Conservation (phyloP, 768 basidiomycete species). For the Tylopilus rubrobrunneus region DNA sequence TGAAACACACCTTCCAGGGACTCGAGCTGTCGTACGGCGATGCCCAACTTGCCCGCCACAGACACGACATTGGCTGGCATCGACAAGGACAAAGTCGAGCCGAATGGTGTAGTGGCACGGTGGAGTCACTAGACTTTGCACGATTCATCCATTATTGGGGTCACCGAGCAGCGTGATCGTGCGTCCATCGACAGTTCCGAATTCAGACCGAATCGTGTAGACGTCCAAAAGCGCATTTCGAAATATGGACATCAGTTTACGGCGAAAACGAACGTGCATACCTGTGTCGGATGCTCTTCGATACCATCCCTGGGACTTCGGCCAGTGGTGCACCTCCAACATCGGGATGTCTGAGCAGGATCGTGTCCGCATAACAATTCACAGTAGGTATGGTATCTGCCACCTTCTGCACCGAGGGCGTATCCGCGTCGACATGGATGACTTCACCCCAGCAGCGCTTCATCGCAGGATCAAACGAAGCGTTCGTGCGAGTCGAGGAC, state of each 20-base stretch:
- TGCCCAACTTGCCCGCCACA: conserved; percentile 79
- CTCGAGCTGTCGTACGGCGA: conserved; percentile 75
- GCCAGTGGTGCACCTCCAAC: conserved; percentile 91
- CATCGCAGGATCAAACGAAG: conserved; percentile 98
- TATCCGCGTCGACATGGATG: conserved; percentile 74
- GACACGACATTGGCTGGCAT: conserved; percentile 88
- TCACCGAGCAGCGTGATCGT: conserved; percentile 93
- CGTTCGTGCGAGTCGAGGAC: conserved; percentile 91
- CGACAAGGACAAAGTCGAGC: conserved; percentile 87
- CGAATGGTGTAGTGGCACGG: conserved; percentile 89
- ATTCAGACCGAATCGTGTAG: conserved; percentile 87
- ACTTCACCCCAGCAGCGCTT: conserved; percentile 96
- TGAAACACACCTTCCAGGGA: conserved; percentile 87
- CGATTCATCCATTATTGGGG: conserved; percentile 96
- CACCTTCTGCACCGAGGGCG: conserved; percentile 90
- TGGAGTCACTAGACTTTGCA: conserved; percentile 91
- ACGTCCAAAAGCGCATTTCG: conserved; percentile 77
- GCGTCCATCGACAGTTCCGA: conserved; percentile 95
- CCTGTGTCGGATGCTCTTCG: conserved; percentile 97
- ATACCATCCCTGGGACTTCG: conserved; percentile 96
- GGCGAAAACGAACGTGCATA: conserved; percentile 28
- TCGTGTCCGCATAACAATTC: conserved; percentile 91
- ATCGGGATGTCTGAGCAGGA: conserved; percentile 92
- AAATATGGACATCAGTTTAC: background rate
- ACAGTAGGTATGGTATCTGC: conserved; percentile 92